Conservation (phyloP, 2,329 filamentous ascomycete species). For the Trichoderma sp. region DNA sequence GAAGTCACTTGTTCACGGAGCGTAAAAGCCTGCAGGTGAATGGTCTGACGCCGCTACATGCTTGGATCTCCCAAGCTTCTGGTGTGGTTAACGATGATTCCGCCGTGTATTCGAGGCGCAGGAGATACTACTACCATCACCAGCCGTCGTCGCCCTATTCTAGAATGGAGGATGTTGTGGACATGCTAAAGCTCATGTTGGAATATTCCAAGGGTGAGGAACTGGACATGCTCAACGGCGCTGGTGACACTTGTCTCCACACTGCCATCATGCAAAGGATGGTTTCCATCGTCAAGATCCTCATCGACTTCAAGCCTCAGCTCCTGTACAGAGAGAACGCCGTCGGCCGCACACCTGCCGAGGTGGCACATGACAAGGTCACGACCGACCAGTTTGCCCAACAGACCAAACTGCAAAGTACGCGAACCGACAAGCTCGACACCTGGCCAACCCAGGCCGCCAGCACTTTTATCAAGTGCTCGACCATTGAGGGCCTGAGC, state of each 20-base stretch:
- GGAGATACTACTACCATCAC: constrained; percentile 18
- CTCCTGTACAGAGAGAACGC: constrained; percentile 71
- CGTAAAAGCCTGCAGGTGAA: constrained; percentile 50
- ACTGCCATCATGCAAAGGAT: constrained; percentile 44
- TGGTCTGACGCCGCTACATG: constrained; percentile 62
- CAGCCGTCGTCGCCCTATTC: constrained; percentile 26
- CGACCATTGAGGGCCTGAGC: constrained; percentile 19
- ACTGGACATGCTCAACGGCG: constrained; percentile 58
- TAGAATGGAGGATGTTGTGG: constrained; percentile 32
- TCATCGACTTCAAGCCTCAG: constrained; percentile 55
- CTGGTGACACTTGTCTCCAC: constrained; percentile 65
- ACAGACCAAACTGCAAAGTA: constrained; percentile 17
- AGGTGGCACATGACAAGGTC: constrained; percentile 59
- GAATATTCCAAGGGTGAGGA: constrained; percentile 55
- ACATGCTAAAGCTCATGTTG: constrained; percentile 49
- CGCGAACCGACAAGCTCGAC: constrained; percentile 15
- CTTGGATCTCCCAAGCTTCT: constrained; percentile 46
- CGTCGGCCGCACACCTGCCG: constrained; percentile 69
- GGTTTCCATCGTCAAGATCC: constrained; percentile 37
- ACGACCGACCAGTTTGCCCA: constrained; percentile 38
- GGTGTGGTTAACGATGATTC: constrained; percentile 19
- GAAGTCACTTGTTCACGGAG: constrained; percentile 57
- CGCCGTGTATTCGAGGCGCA: constrained; percentile 16
- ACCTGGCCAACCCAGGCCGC: constrained; percentile 20
- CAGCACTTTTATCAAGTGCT: not conserved